These are phyloP conservation scores for Suillus spraguei DNA, from an alignment of 768 basidiomycete species.

Conservation along the genomic window DNA sequence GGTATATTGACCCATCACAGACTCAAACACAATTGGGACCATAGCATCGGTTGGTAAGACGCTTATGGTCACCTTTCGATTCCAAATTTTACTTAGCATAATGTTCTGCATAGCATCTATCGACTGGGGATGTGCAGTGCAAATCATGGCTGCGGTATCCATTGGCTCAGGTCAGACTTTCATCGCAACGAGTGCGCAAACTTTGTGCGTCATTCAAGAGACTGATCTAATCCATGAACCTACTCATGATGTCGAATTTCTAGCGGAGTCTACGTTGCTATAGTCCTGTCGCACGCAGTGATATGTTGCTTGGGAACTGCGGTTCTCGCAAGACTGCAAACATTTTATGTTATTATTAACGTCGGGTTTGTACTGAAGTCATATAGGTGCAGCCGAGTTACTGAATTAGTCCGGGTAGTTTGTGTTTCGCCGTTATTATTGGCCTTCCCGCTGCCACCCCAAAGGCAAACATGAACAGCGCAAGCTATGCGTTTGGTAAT, in stretches of 20 bases:
- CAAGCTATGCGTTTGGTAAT: constrained; percentile 61
- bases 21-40: constrained; percentile 57
- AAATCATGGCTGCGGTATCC: constrained; percentile 64
- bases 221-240: not conserved
- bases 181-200: constrained; percentile 38
- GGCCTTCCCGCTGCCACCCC: constrained; percentile 69
- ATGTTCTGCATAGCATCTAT: constrained; percentile 47
- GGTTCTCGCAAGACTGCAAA: constrained; percentile 69
- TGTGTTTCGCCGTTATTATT: constrained; percentile 68
- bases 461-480: constrained; percentile 56
- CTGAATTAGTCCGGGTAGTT: constrained; percentile 32
- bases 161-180: constrained; percentile 49
- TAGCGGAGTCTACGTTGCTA: constrained; percentile 66
- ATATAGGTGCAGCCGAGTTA: not conserved
- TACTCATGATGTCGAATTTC: not conserved
- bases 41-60: constrained; percentile 42
- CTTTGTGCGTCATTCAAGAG: constrained; percentile 42
- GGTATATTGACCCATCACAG: constrained; percentile 22
- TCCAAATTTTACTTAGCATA: not conserved
- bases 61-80: not conserved
- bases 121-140: constrained; percentile 67
- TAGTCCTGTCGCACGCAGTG: constrained; percentile 62
- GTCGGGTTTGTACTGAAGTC: constrained; percentile 44
- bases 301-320: constrained; percentile 70
- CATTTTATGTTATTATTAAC: constrained; percentile 61